Conservation (phyloP, 2,329 filamentous ascomycete species). For the Hirsutella thompsonii region DNA sequence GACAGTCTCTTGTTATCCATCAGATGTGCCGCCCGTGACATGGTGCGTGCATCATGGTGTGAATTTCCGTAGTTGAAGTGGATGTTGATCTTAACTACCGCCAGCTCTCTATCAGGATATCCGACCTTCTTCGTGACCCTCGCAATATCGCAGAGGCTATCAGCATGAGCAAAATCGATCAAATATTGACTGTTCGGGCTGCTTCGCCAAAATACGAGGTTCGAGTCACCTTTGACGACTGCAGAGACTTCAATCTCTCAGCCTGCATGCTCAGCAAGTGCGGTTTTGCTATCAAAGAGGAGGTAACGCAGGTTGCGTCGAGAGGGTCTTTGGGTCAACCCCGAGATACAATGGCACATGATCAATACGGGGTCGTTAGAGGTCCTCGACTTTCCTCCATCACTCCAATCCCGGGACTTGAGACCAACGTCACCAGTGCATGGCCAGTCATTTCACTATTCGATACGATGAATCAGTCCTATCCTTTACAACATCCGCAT, state of each 20-base stretch:
- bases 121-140: conserved; percentile 10
- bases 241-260: conserved; percentile 18
- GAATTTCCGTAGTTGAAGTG: not conserved
- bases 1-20: conserved; percentile 14
- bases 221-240: conserved; percentile 14
- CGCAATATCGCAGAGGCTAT: conserved; percentile 7
- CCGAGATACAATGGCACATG: not conserved
- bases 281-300: conserved; percentile 14
- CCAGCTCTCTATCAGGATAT: conserved; percentile 18
- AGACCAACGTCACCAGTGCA: not conserved
- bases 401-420: conserved; percentile 6
- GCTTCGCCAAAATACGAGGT: conserved; percentile 13
- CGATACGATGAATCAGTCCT: not conserved
- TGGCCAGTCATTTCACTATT: conserved; percentile 7
- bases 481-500: not conserved
- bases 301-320: conserved; percentile 1
- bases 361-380: conserved; percentile 2
- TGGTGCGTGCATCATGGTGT: conserved; percentile 10
- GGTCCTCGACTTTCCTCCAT: conserved; percentile 15
- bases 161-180: conserved; percentile 8
- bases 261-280: conserved; percentile 18
- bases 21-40: conserved; percentile 9
- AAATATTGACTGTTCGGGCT: conserved; percentile 13
- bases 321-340: not conserved
- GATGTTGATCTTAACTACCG: not conserved